phyloP scores from a whole-genome alignment of 1,284 basidiomycete genomes.

The Ceratobasidium sp. region DNA sequence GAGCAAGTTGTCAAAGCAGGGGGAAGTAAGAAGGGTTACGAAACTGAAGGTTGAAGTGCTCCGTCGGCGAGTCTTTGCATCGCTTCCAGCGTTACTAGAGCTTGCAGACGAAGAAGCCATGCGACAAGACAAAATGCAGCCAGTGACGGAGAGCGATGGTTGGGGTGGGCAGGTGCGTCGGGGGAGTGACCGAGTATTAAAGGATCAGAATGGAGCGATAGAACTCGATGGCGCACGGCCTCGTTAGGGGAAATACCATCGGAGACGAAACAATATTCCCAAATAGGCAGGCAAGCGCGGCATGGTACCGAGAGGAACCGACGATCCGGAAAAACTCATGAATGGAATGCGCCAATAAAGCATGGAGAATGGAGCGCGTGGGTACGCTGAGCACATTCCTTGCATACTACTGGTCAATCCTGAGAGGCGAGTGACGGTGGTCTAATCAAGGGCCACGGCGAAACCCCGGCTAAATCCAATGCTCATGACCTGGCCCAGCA shows the following conservation, averaged over 20 bases:
- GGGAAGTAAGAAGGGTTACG: constrained; percentile 31
- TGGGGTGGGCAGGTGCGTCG: constrained; percentile 15
- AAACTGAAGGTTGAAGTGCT: constrained; percentile 43
- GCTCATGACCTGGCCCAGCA: constrained; percentile 7
- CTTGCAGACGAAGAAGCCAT: constrained; percentile 31
- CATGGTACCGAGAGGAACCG: constrained; percentile 36
- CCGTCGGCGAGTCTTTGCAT: constrained; percentile 35
- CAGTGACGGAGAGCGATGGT: constrained; percentile 1
- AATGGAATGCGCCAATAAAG: constrained; percentile 18
- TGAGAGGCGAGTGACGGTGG: constrained; percentile 23
- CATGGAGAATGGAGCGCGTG: constrained; percentile 17
- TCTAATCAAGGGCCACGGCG: constrained; percentile 39
- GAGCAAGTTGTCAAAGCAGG: not conserved
- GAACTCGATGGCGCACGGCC: constrained; percentile 35
- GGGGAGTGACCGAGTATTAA: constrained; percentile 37
- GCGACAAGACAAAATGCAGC: not conserved
- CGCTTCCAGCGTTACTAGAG: constrained; percentile 18
- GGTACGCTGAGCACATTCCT: constrained; percentile 19
- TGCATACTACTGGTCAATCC: constrained; percentile 11
- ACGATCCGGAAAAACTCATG: constrained; percentile 37
- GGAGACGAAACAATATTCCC: constrained; percentile 38
- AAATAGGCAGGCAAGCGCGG: constrained; percentile 23
- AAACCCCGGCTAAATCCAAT: constrained; percentile 41
- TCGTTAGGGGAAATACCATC: constrained; percentile 23
- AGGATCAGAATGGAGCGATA: constrained; percentile 24